These are phyloP conservation scores for Alternaria panax DNA, from an alignment of 2,329 filamentous ascomycete genomes.

Conservation along the genomic window DNA sequence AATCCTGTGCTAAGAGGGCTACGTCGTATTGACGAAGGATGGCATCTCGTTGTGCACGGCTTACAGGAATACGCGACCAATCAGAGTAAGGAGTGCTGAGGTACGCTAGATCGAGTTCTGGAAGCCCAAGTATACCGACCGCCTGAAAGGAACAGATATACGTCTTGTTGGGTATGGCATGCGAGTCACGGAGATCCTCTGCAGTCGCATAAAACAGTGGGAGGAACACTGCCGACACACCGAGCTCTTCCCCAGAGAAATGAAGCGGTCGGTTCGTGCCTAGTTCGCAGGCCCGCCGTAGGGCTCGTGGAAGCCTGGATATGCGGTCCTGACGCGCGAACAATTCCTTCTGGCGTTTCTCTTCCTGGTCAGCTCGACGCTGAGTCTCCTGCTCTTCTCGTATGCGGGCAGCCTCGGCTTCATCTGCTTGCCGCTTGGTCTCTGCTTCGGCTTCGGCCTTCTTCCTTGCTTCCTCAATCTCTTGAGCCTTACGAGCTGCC, in stretches of 20 bases:
- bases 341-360: constrained; percentile 37
- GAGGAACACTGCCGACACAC: constrained; percentile 49
- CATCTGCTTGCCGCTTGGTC: constrained; percentile 38
- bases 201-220: constrained; percentile 48
- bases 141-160: constrained; percentile 52
- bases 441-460: constrained; percentile 43
- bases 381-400: constrained; percentile 42
- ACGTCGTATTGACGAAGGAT: constrained; percentile 50
- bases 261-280: constrained; percentile 48
- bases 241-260: constrained; percentile 50
- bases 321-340: constrained; percentile 45
- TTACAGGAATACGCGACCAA: constrained; percentile 49
- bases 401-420: constrained; percentile 43
- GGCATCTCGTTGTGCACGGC: constrained; percentile 42
- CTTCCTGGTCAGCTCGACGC: constrained; percentile 41
- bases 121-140: constrained; percentile 51
- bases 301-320: constrained; percentile 46
- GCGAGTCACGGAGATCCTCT: constrained; percentile 35
- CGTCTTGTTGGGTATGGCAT: constrained; percentile 30
- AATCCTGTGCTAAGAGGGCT: constrained; percentile 49
- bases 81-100: constrained; percentile 43
- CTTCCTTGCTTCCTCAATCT: constrained; percentile 39
- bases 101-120: constrained; percentile 48
- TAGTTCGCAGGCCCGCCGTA: constrained; percentile 48
- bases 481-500: constrained; percentile 37